Evolutionary conservation across 371 early-diverging fungal genomes (phyloP), one percentile per base, ranked within the genome.

Genomic region (Circinella umbellata): DNA sequence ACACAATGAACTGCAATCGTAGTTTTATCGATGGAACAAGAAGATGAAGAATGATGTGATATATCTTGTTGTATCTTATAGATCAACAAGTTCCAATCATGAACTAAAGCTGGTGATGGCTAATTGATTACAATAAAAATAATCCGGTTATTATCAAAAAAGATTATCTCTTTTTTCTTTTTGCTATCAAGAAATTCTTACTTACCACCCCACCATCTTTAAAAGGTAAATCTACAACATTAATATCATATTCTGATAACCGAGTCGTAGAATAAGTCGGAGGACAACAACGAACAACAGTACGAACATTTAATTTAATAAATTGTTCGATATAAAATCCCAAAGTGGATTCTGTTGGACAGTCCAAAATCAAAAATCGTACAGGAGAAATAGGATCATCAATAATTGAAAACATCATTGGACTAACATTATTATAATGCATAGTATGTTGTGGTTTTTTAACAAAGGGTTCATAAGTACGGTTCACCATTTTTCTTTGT

Each of bases 1-100:
- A 95, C 94, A 72, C 95, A 95, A 72, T 95, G 95, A 5, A 94
- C 92, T 3, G 93, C 95, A 63, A 94, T 89, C 0, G 92, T 90
- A 13, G 57, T 27, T 14, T 57, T 42, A 3, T 42, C 27, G 57
- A 57, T n/a, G 11, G 54, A 18, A 11, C n/a, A 10, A 34, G 57
- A 57, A 14, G 84, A 89, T 34, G 69, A 71, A 42, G 42, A 3
- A 42, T 42, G 42, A 42, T 42, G 6, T 11, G 3, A 42, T 27
- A 75, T 79, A 67, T 81, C 73, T 51, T 78, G 66, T 42, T 79
- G 73, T 59, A 75, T 73, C 49, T 66, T 53, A 57, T 86, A 82
- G 4, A 94, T 85, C 42, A 95, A 78, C 64, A 83, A 80, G 36
- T 95, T 82, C 95, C 95, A 96, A 48, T 86, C 81, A 64, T 83